phyloP scores from a whole-genome alignment of 192 early-diverging fungal species.

The Linnemannia hyalina region DNA sequence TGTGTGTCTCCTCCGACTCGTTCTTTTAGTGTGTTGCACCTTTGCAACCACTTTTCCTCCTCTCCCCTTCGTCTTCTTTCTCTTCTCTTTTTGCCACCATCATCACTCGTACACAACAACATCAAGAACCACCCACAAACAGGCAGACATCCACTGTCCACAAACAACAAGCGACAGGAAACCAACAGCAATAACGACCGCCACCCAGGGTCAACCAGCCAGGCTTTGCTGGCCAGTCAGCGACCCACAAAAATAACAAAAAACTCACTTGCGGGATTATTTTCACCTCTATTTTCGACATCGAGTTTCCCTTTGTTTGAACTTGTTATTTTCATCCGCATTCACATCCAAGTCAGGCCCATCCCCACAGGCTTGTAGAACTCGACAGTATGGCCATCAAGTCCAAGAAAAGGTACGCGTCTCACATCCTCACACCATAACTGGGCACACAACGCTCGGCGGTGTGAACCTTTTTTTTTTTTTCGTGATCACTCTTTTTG shows the following conservation, averaged over 20 bases:
- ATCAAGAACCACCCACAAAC: neutral
- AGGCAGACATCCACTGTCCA: neutral
- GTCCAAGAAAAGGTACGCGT: slow-evolving; percentile 42
- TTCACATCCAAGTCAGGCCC: neutral
- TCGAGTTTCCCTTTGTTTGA: neutral
- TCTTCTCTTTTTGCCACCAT: slow-evolving; percentile 2
- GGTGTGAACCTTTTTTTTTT: neutral
- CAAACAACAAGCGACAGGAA: neutral
- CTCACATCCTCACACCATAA: neutral
- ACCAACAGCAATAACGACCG: neutral
- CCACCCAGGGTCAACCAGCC: neutral
- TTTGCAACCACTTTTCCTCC: too few relatives aligned
- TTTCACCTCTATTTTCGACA: neutral
- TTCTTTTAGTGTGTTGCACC: too few relatives aligned
- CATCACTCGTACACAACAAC: neutral
- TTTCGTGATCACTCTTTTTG: neutral
- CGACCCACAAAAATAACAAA: neutral
- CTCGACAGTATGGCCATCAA: slow-evolving; percentile 25
- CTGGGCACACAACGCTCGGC: neutral
- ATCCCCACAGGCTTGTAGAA: neutral
- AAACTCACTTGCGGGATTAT: neutral
- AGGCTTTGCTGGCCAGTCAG: neutral
- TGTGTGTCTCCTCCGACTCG: too few relatives aligned
- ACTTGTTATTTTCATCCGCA: slow-evolving; percentile 5
- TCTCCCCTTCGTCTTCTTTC: neutral